Percentiles rank a stretch among this genome's conserved stretches.
phyloP scores from a whole-genome alignment of 345 rosid species.

The Syzygium aqueum region DNA sequence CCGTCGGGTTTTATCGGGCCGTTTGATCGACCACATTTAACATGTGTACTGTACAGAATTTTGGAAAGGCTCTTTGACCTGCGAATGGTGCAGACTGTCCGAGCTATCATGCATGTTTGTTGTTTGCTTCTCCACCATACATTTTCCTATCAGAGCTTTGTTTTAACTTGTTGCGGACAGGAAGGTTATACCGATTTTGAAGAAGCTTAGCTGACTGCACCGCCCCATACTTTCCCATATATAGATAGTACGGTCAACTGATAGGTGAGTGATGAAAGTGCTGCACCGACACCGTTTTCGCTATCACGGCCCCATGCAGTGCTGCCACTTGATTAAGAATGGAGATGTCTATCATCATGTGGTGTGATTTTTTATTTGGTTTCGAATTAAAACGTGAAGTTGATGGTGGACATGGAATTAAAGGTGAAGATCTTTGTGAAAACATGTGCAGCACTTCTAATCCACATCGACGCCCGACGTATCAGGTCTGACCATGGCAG shows the following conservation, averaged over 20 bases:
- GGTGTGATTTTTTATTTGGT: not conserved
- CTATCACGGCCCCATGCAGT: not conserved
- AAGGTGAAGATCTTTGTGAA: too few relatives aligned
- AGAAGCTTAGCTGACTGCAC: too few relatives aligned
- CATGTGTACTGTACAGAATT: not conserved
- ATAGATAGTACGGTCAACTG: not conserved
- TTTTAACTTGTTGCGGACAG: not conserved
- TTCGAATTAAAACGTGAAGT: too few relatives aligned
- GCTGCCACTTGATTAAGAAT: not conserved
- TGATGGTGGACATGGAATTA: too few relatives aligned
- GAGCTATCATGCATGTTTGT: not conserved
- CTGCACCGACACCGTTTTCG: not conserved
- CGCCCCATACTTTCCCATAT: too few relatives aligned
- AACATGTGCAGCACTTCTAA: not conserved
- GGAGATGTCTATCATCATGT: accelerated
- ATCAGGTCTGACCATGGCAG: not conserved
- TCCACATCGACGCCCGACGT: not conserved
- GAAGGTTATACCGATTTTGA: not conserved
- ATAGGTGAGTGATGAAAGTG: not conserved
- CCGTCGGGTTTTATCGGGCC: not conserved
- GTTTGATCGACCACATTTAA: not conserved
- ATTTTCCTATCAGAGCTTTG: not conserved
- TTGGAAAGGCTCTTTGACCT: not conserved
- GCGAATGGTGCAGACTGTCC: not conserved
- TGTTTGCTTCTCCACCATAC: not conserved